Evolutionary conservation across 169 alveolate genomes (phyloP).

Genomic region (Toxoplasma gondii): DNA sequence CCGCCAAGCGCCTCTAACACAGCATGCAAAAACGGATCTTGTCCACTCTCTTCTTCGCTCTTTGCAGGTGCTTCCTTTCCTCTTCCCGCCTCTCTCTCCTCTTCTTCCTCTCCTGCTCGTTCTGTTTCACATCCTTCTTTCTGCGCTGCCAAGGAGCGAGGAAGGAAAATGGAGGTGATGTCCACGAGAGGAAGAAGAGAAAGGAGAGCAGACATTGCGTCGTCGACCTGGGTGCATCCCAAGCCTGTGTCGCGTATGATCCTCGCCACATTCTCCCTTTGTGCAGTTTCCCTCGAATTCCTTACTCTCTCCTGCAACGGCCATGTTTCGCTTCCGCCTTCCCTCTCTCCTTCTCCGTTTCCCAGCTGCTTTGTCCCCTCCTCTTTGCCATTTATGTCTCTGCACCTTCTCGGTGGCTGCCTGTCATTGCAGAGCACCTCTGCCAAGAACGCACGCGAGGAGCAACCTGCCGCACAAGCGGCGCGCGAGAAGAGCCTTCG

Average conservation of each 20-base stretch:
- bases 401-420: not conserved
- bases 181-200: not conserved
- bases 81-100: not conserved
- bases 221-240: not conserved
- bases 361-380: not conserved
- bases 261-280: not conserved
- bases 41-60: not conserved
- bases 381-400: not conserved
- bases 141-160: not conserved
- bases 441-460: not conserved
- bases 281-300: not conserved
- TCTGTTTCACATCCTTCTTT: not conserved
- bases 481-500: constrained; percentile 24
- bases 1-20: not conserved
- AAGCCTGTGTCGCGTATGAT: not conserved
- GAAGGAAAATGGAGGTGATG: not conserved
- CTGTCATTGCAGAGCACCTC: not conserved
- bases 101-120: not conserved
- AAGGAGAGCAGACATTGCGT: not conserved
- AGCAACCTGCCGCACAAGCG: not conserved
- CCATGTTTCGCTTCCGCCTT: not conserved
- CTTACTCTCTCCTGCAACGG: not conserved
- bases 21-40: not conserved
- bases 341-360: not conserved
- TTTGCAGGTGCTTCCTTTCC: not conserved